phyloP scores from a whole-genome alignment of 2,329 filamentous ascomycete species.

The Cladosporium sp. region DNA sequence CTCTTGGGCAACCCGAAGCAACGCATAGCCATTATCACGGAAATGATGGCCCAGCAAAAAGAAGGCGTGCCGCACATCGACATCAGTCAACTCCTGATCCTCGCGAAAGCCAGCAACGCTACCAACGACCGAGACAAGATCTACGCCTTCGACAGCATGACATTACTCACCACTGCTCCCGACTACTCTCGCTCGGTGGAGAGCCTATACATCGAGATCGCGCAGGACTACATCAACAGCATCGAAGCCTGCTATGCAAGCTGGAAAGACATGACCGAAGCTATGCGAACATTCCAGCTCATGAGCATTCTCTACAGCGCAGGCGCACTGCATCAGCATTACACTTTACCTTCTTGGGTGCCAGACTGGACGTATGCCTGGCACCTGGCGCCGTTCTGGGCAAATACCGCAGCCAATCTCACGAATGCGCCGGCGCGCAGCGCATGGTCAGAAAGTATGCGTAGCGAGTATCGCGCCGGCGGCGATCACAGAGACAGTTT shows the following conservation, averaged over 20 bases:
- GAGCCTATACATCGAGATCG: constrained; percentile 30
- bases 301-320: constrained; percentile 36
- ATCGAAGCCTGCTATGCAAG: constrained; percentile 30
- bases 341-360: constrained; percentile 35
- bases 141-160: constrained; percentile 34
- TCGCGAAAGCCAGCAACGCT: constrained; percentile 33
- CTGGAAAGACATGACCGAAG: constrained; percentile 27
- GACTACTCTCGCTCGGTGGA: constrained; percentile 28
- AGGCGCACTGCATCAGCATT: constrained; percentile 32
- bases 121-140: constrained; percentile 34
- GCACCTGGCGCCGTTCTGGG: constrained; percentile 34
- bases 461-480: constrained; percentile 30
- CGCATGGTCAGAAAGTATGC: constrained; percentile 30
- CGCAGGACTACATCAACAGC: constrained; percentile 30
- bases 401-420: constrained; percentile 28
- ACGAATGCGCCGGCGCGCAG: constrained; percentile 23
- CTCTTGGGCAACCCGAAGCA: constrained; percentile 34
- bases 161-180: constrained; percentile 28
- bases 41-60: constrained; percentile 33
- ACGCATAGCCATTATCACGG: constrained; percentile 34
- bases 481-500: constrained; percentile 29
- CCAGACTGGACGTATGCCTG: constrained; percentile 36
- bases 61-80: constrained; percentile 30
- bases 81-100: constrained; percentile 34
- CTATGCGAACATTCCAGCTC: constrained; percentile 29